phyloP scores from a whole-genome alignment of 1,284 basidiomycete genomes.

The Melampsora medusae region DNA sequence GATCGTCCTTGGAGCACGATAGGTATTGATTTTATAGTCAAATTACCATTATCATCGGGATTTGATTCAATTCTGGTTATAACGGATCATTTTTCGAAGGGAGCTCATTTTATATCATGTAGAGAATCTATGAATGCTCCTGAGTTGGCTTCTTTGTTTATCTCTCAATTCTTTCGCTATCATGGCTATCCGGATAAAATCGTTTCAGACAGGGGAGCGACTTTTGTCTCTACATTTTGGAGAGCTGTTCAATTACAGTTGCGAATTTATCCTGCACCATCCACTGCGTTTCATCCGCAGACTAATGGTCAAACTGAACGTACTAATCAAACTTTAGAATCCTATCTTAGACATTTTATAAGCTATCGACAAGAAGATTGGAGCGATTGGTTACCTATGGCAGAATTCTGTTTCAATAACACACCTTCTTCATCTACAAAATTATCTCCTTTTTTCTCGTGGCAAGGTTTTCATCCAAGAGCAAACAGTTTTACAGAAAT shows the following conservation, averaged over 20 bases:
- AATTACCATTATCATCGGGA: slow-evolving; percentile 4
- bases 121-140: slow-evolving; percentile 5
- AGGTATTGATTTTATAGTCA: slow-evolving; percentile 31
- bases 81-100: slow-evolving; percentile 19
- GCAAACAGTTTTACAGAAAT: slow-evolving; percentile 1
- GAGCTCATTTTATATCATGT: slow-evolving; percentile 21
- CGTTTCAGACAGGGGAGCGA: slow-evolving; percentile 1
- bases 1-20: slow-evolving; percentile 20
- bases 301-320: slow-evolving; percentile 30
- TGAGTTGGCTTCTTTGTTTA: background rate
- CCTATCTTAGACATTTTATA: slow-evolving; percentile 46
- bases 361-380: slow-evolving; percentile 48
- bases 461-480: slow-evolving; percentile 55
- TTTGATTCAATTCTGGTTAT: slow-evolving; percentile 28
- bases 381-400: slow-evolving; percentile 47
- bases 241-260: background rate
- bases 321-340: slow-evolving; percentile 30
- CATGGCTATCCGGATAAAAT: slow-evolving; percentile 27
- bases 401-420: slow-evolving; percentile 55
- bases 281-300: slow-evolving; percentile 23
- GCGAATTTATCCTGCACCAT: background rate
- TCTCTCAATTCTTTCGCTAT: background rate
- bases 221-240: slow-evolving; percentile 14
- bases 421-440: slow-evolving; percentile 48
- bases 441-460: slow-evolving; percentile 57